Conservation (phyloP, 1,139 yeast genomes). For the Casaregolazyma lundiana region DNA sequence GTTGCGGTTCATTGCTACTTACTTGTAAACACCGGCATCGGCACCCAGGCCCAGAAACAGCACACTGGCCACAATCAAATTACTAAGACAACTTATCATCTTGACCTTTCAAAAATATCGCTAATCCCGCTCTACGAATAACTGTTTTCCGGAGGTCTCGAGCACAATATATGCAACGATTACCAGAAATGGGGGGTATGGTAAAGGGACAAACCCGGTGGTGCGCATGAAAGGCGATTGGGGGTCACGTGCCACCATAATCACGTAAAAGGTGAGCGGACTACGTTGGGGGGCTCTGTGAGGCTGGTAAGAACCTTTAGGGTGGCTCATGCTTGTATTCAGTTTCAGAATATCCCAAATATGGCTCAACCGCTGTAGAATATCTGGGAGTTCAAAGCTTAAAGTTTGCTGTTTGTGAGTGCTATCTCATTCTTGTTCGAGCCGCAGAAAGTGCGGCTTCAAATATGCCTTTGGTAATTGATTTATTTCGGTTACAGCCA, state of each 20-base stretch:
- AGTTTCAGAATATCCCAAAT: no score
- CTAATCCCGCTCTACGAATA: background rate
- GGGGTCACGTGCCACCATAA: background rate
- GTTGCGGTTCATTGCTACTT: background rate
- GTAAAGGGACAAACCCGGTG: background rate
- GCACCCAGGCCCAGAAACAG: conserved; percentile 2
- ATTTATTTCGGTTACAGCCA: background rate
- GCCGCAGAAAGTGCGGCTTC: background rate
- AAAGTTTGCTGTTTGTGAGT: background rate
- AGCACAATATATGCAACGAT: background rate
- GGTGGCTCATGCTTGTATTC: no score
- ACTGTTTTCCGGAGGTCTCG: background rate
- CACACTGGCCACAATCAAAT: background rate
- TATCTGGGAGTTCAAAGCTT: background rate
- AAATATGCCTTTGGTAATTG: background rate
- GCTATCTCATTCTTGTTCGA: conserved; percentile 1
- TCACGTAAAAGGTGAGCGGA: no score
- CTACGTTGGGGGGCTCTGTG: no score
- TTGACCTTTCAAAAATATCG: background rate
- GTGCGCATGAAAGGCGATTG: background rate
- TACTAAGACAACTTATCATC: background rate
- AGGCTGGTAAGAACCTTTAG: no score
- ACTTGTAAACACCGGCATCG: conserved; percentile 26
- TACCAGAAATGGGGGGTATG: conserved; percentile 1
- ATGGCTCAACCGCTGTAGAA: no score